Evolutionary conservation across 805 yeast species (phyloP).

Genomic region (Teunomyces kruisii): DNA sequence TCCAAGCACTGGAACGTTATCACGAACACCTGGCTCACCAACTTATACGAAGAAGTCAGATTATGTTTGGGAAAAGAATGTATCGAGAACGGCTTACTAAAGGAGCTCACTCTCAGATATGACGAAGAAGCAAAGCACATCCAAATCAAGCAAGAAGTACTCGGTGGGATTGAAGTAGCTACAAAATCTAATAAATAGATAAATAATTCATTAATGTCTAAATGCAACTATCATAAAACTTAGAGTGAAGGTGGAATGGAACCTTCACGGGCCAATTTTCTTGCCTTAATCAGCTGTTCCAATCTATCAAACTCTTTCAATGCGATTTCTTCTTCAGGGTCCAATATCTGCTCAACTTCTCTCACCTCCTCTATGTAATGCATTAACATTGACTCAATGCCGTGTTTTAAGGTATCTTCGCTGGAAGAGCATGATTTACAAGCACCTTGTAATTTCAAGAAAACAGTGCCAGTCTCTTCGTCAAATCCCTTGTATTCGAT

Average conservation of each 20-base stretch:
- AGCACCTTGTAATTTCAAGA: constrained; percentile 89
- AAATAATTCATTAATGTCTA: constrained; percentile 1
- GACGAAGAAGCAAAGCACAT: constrained; percentile 15
- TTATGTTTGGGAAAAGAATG: constrained; percentile 33
- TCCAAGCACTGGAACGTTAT: constrained; percentile 36
- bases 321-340: constrained; percentile 73
- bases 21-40: constrained; percentile 26
- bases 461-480: constrained; percentile 83
- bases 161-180: not conserved
- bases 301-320: constrained; percentile 81
- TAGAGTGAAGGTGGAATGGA: constrained; percentile 26
- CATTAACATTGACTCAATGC: constrained; percentile 95
- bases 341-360: constrained; percentile 84
- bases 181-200: constrained; percentile 1
- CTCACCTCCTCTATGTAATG: constrained; percentile 95
- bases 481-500: constrained; percentile 85
- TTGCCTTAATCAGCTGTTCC: constrained; percentile 48
- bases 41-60: constrained; percentile 36
- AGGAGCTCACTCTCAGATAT: constrained; percentile 29
- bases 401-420: constrained; percentile 89
- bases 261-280: constrained; percentile 12
- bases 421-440: constrained; percentile 91
- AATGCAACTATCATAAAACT: not conserved
- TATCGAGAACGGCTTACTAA: constrained; percentile 36
- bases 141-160: constrained; percentile 5